Evolutionary conservation across 1,284 basidiomycete species (phyloP), one percentile per base, ranked within the genome.

Genomic region (Irpex sp.): DNA sequence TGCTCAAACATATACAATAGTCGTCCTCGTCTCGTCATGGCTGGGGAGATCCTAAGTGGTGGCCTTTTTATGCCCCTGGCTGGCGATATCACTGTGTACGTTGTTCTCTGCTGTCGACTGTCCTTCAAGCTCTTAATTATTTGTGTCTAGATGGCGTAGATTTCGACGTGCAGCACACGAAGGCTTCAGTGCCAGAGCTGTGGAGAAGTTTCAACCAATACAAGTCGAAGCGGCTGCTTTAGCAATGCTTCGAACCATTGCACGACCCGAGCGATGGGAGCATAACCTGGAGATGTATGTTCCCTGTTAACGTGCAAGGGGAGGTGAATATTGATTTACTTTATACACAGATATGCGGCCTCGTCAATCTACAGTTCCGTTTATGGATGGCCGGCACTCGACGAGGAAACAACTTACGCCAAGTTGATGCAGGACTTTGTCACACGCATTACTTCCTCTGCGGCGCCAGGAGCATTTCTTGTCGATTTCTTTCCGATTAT

Each of bases 1-100:
- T 81, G 83, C 26, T 83, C 85, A 3, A 75, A 77, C 5, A 83
- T 87, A 56, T 89, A 88, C 69, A 83, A 85, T 7, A 86, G 89
- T 71, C 87, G 85, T 65, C 85, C 86, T 0, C 75, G 76, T 35
- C 73, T 88, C 17, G 76, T 84, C 47, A 89, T 89, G 87, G 75
- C 74, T 54, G 66, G 67, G 13, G 69, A 89, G 63, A 75, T 89
- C 35, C 19, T 60, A 11, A 17, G 15, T 15, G 21, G 49, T 8
- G 49, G 49, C 17, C 9, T 15, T 17, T 26, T 19, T 5, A 51
- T 51, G 49, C 17, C 39, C 2, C 39, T 43, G 11, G 39, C 15
- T 11, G 39, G 39, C 4, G 39, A 43, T 43, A 9, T 43, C 39
- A 43, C 11, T 11, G 39, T 43, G 39, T 43, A 4, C 8, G 39